phyloP scores from a whole-genome alignment of 2,329 filamentous ascomycete species.

The Cladophialophora exuberans region DNA sequence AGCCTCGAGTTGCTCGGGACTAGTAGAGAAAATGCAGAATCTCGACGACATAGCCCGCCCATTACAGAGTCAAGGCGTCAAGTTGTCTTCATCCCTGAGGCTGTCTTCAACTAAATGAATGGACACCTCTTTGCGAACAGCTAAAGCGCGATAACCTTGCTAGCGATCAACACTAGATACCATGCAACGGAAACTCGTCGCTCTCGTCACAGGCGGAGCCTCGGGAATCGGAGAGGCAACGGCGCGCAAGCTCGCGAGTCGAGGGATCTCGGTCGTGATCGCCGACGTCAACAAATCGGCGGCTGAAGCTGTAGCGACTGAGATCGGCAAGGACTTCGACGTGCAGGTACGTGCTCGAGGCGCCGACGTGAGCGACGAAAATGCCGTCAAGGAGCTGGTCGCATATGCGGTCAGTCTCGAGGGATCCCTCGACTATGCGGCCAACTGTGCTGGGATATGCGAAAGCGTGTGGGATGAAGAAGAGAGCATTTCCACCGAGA shows the following conservation, averaged over 20 bases:
- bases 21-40: no score
- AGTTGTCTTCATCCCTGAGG: no score
- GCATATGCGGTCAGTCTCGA: background rate
- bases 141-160: no score
- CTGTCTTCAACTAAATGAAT: no score
- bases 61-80: no score
- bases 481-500: background rate
- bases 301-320: background rate
- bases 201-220: constrained; percentile 19
- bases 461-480: background rate
- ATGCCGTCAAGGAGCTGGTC: background rate
- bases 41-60: no score
- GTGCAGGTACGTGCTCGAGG: background rate
- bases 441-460: background rate
- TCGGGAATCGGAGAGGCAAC: constrained; percentile 21
- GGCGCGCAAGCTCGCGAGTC: constrained; percentile 18
- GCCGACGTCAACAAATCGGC: constrained; percentile 1
- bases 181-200: no score
- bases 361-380: background rate
- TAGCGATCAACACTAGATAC: no score
- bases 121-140: no score
- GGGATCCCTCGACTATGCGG: background rate
- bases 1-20: no score
- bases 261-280: constrained; percentile 16
- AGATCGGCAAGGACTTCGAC: background rate